phyloP scores from a whole-genome alignment of 1,284 basidiomycete genomes.

The Peniophora sp. region DNA sequence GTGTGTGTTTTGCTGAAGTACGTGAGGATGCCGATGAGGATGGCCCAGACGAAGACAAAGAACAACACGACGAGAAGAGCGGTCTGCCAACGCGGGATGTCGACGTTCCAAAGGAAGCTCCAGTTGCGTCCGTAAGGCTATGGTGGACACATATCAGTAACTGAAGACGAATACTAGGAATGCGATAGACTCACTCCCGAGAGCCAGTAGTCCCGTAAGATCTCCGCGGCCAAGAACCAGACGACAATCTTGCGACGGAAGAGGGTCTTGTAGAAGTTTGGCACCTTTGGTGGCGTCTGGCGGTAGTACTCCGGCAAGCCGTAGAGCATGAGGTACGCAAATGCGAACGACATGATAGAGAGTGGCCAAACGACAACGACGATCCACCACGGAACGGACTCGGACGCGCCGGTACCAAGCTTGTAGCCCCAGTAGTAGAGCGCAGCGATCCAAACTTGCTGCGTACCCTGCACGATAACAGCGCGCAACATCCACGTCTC shows the following conservation, averaged over 20 bases:
- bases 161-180: not conserved
- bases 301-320: slow-evolving; percentile 84
- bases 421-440: slow-evolving; percentile 92
- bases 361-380: slow-evolving; percentile 80
- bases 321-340: slow-evolving; percentile 75
- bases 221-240: slow-evolving; percentile 88
- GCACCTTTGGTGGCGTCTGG: slow-evolving; percentile 88
- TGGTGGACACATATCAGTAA: slow-evolving; percentile 6
- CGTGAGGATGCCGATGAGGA: slow-evolving; percentile 69
- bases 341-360: slow-evolving; percentile 62
- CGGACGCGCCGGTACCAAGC: slow-evolving; percentile 47
- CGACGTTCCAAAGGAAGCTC: slow-evolving; percentile 85
- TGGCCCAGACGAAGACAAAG: slow-evolving; percentile 81
- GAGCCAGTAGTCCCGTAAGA: slow-evolving; percentile 88
- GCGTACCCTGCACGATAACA: slow-evolving; percentile 86
- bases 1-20: slow-evolving; percentile 88
- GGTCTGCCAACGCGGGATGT: slow-evolving; percentile 77
- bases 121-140: slow-evolving; percentile 89
- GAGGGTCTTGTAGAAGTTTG: slow-evolving; percentile 81
- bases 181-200: slow-evolving; percentile 59
- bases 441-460: slow-evolving; percentile 89
- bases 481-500: slow-evolving; percentile 88
- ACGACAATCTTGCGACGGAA: slow-evolving; percentile 85
- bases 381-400: slow-evolving; percentile 69
- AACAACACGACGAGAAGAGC: slow-evolving; percentile 73